A percentile compares a stretch with the other conserved stretches of the same genome.
Conservation (phyloP, 345 rosid species). For the Psidium friedrichsthalianum region DNA sequence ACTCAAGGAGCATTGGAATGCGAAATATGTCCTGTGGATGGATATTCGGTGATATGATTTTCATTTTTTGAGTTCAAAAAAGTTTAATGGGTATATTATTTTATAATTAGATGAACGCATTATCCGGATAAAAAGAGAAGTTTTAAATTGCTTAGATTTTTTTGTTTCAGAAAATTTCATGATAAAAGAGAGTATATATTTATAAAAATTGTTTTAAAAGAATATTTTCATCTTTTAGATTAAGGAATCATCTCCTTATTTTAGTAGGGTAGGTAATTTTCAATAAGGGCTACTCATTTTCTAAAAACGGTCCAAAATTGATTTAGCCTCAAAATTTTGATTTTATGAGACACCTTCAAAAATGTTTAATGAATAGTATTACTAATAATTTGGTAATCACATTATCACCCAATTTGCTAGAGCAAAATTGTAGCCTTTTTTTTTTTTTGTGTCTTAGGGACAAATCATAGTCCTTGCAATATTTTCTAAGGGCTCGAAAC, state of each 20-base stretch:
- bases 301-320: too few relatives aligned
- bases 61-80: background rate
- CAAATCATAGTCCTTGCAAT: background rate
- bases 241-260: background rate
- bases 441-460: background rate
- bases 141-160: background rate
- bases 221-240: fast-evolving
- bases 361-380: background rate
- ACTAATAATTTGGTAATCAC: background rate
- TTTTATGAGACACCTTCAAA: background rate
- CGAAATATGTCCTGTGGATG: background rate
- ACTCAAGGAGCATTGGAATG: background rate
- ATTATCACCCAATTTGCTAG: background rate
- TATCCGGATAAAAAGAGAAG: background rate
- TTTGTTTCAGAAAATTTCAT: background rate
- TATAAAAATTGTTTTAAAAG: background rate
- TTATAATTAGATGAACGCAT: background rate
- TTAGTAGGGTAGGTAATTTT: background rate
- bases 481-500: background rate
- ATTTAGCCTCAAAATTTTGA: background rate
- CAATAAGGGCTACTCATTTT: too few relatives aligned
- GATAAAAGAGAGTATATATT: background rate
- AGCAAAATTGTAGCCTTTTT: background rate
- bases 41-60: background rate
- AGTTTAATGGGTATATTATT: background rate